Conservation (phyloP, 768 basidiomycete species). For the Hemileccinum rubropunctum region DNA sequence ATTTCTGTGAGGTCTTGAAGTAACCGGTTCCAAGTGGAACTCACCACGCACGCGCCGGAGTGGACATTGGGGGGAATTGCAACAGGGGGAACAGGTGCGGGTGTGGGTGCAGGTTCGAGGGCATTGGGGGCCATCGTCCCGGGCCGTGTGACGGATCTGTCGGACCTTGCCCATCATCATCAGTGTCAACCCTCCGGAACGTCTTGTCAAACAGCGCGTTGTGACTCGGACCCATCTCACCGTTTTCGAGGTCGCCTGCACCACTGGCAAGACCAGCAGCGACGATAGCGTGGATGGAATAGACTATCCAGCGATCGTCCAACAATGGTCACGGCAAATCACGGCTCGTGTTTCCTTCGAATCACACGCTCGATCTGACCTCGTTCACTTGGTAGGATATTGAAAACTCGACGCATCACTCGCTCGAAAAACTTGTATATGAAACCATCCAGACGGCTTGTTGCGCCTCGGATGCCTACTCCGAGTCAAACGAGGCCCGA, state of each 20-base stretch:
- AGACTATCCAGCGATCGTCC: conserved; percentile 39
- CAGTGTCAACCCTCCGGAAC: conserved; percentile 70
- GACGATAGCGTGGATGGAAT: conserved; percentile 7
- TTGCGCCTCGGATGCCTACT: conserved; percentile 53
- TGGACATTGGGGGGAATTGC: neutral
- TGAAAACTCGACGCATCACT: conserved; percentile 13
- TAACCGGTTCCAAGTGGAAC: conserved; percentile 30
- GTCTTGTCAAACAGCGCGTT: conserved; percentile 62
- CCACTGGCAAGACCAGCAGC: conserved; percentile 9
- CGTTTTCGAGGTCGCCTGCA: conserved; percentile 34
- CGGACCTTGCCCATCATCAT: conserved; percentile 54
- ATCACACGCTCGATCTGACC: neutral
- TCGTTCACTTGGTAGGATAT: conserved; percentile 1
- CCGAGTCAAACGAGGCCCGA: conserved; percentile 16
- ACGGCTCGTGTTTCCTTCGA: too few relatives aligned
- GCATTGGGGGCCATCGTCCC: conserved; percentile 27
- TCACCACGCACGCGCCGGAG: conserved; percentile 20
- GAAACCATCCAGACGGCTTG: conserved; percentile 49
- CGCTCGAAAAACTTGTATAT: conserved; percentile 33
- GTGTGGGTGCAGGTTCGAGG: neutral
- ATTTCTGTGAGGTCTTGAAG: conserved; percentile 36
- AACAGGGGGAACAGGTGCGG: neutral
- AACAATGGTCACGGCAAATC: conserved; percentile 19
- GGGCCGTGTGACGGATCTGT: conserved; percentile 48
- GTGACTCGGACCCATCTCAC: conserved; percentile 51